phyloP scores from a whole-genome alignment of 768 basidiomycete genomes.

The Tubosaeta sp. region DNA sequence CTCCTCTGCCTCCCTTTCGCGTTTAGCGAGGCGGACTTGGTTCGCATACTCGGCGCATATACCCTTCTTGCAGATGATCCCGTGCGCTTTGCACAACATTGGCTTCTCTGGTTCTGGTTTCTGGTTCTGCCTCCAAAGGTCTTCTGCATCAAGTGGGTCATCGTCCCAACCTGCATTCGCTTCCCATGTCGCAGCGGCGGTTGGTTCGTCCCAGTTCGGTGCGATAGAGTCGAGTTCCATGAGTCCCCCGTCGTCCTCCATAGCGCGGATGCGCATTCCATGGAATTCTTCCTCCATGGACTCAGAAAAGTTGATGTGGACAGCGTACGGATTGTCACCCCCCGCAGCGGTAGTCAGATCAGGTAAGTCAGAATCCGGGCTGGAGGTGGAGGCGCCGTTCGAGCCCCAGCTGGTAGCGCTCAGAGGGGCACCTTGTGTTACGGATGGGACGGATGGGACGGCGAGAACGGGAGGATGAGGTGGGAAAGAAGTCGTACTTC shows the following conservation, averaged over 20 bases:
- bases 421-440: background rate
- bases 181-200: slow-evolving; percentile 1
- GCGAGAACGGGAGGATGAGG: background rate
- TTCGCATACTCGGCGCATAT: slow-evolving; percentile 34
- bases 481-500: too few species aligned
- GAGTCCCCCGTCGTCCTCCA: slow-evolving; percentile 10
- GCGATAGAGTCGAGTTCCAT: slow-evolving; percentile 24
- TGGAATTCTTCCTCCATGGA: slow-evolving; percentile 30
- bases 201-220: slow-evolving; percentile 17
- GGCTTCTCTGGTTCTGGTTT: slow-evolving; percentile 1
- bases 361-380: slow-evolving; percentile 26
- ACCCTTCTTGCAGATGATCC: slow-evolving; percentile 33
- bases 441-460: background rate
- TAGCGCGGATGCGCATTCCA: slow-evolving; percentile 15
- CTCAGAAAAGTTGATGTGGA: slow-evolving; percentile 23
- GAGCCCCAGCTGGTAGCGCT: slow-evolving; percentile 21
- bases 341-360: slow-evolving; percentile 21
- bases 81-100: slow-evolving; percentile 30
- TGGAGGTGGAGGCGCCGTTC: slow-evolving; percentile 18
- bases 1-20: slow-evolving; percentile 16
- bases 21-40: slow-evolving; percentile 18
- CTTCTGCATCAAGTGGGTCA: slow-evolving; percentile 19
- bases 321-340: slow-evolving; percentile 21
- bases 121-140: slow-evolving; percentile 16
- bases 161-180: slow-evolving; percentile 12